Percentiles rank a stretch among this genome's conserved stretches.
These are phyloP conservation scores for Fusarium pseudoanthophilum DNA, from an alignment of 2,329 filamentous ascomycete species.

Conservation along the genomic window DNA sequence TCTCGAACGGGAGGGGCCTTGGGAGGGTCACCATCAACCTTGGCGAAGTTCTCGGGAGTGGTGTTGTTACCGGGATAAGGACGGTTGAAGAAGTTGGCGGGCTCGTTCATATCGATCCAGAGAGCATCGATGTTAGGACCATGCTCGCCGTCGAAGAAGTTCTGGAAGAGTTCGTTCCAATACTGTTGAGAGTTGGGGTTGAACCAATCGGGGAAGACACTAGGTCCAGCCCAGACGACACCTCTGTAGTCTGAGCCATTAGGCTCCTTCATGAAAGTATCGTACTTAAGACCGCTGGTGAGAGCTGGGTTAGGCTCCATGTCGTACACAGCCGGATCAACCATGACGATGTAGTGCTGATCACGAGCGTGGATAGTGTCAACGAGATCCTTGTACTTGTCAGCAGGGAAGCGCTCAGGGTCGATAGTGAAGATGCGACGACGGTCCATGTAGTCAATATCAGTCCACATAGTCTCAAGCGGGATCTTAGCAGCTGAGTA, in stretches of 20 bases:
- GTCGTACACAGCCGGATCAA: slow-evolving; percentile 75
- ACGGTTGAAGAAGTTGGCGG: slow-evolving; percentile 48
- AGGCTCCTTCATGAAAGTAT: slow-evolving; percentile 59
- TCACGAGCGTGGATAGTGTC: slow-evolving; percentile 72
- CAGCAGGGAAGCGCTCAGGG: slow-evolving; percentile 69
- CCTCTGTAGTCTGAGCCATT: slow-evolving; percentile 68
- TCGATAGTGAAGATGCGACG: slow-evolving; percentile 68
- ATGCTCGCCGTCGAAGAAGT: slow-evolving; percentile 70
- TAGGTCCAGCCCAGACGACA: slow-evolving; percentile 82
- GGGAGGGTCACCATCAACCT: slow-evolving; percentile 63
- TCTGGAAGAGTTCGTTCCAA: slow-evolving; percentile 74
- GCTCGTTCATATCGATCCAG: slow-evolving; percentile 76
- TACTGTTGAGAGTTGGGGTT: slow-evolving; percentile 69
- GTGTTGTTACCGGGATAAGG: slow-evolving; percentile 53
- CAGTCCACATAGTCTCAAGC: slow-evolving; percentile 65
- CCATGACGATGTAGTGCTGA: slow-evolving; percentile 81
- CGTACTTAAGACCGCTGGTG: slow-evolving; percentile 53
- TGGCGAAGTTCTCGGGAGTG: slow-evolving; percentile 49
- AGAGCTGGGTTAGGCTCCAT: slow-evolving; percentile 53
- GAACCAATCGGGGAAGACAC: slow-evolving; percentile 82
- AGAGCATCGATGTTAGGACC: slow-evolving; percentile 81
- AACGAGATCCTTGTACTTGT: slow-evolving; percentile 72
- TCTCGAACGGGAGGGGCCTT: slow-evolving; percentile 68
- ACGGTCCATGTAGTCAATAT: slow-evolving; percentile 53
- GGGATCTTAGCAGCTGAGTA: slow-evolving; percentile 74